Evolutionary conservation across 257 asterid genomes (phyloP).

Genomic region (Solanum lycopersicoides): DNA sequence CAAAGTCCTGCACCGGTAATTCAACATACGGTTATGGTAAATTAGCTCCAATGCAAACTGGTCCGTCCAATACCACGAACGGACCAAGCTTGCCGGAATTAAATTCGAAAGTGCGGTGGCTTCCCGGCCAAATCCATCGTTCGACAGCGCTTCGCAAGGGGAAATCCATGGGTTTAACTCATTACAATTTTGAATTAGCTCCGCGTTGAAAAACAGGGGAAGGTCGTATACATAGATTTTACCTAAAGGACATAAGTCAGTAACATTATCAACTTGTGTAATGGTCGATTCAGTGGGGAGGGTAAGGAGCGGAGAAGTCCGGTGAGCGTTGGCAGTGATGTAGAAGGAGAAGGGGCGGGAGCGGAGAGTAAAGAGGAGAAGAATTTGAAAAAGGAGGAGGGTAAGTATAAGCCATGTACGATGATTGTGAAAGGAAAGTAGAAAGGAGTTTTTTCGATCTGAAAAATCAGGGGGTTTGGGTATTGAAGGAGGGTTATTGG

Average conservation of each 20-base stretch:
- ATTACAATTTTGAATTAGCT: slow-evolving; percentile 27
- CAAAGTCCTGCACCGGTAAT: slow-evolving; percentile 38
- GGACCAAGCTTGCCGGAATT: slow-evolving; percentile 25
- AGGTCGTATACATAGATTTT: slow-evolving; percentile 49
- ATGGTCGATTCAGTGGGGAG: background rate
- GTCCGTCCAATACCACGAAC: slow-evolving; percentile 74
- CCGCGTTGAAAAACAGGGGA: slow-evolving; percentile 39
- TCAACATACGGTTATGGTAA: slow-evolving; percentile 51
- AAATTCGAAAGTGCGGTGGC: slow-evolving; percentile 11
- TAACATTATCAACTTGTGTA: background rate
- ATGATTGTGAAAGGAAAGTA: background rate
- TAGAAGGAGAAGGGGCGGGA: background rate
- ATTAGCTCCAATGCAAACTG: slow-evolving; percentile 57
- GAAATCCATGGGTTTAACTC: slow-evolving; percentile 60
- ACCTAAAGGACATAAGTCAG: background rate
- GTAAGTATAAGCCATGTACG: slow-evolving; percentile 13
- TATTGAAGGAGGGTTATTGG: background rate
- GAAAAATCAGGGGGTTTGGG: background rate
- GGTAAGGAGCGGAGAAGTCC: background rate
- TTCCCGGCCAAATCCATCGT: slow-evolving; percentile 40
- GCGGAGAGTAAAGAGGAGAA: slow-evolving; percentile 16
- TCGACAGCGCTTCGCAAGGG: slow-evolving; percentile 45
- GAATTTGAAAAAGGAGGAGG: slow-evolving; percentile 15
- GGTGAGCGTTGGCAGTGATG: background rate
- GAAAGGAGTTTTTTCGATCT: background rate